Evolutionary conservation across 257 asterid genomes (phyloP).

Genomic region (Pogostemon cablin): DNA sequence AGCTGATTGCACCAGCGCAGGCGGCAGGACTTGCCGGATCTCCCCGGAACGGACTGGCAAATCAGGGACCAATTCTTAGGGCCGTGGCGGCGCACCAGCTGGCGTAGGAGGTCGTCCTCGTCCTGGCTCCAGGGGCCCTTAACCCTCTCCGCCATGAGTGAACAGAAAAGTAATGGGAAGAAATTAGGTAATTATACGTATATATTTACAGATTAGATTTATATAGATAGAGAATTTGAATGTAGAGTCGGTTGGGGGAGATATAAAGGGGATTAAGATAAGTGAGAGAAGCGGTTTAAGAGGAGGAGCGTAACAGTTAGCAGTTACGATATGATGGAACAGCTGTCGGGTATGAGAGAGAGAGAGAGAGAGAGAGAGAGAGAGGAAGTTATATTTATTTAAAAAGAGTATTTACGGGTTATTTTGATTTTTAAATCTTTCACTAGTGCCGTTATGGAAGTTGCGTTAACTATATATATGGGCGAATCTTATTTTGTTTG

Average conservation of each 20-base stretch:
- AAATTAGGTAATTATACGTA: too few relatives aligned
- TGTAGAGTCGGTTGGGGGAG: not conserved
- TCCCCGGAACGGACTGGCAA: not conserved
- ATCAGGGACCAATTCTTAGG: not conserved
- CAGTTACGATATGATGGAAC: conserved; percentile 35
- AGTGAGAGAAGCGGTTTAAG: conserved; percentile 41
- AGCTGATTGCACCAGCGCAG: not conserved
- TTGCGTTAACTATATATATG: conserved; percentile 31
- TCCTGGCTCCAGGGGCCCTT: conserved; percentile 2
- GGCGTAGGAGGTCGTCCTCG: not conserved
- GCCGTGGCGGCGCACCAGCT: not conserved
- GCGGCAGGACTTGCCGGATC: not conserved
- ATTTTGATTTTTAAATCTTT: not conserved
- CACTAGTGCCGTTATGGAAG: conserved; percentile 56
- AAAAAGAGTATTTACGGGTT: conserved; percentile 36
- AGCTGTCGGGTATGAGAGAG: conserved; percentile 41
- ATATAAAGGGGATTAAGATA: not conserved
- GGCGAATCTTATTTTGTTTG: too few relatives aligned
- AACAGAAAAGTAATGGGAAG: not conserved
- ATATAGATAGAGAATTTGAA: not conserved
- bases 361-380: conserved; percentile 10
- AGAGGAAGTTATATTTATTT: not conserved
- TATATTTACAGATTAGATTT: too few relatives aligned
- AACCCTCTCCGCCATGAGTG: not conserved
- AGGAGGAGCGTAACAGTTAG: conserved; percentile 44